Evolutionary conservation across 2,329 filamentous ascomycete genomes (phyloP).

Genomic region (Beauveria asiatica): DNA sequence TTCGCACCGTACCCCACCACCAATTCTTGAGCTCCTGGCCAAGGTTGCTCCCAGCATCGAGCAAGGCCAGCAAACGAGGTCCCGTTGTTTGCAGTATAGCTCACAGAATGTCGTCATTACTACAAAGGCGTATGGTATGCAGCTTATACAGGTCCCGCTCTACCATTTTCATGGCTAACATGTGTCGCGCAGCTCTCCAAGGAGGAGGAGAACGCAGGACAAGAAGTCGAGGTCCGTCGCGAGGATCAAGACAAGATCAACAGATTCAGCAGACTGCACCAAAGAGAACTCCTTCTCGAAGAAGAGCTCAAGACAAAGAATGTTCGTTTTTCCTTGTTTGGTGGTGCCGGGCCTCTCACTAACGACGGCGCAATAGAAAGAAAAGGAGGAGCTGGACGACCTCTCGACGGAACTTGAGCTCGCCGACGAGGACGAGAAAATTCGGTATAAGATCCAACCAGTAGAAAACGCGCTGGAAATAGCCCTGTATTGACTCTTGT

Average conservation of each 20-base stretch:
- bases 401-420: conserved; percentile 85
- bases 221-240: conserved; percentile 87
- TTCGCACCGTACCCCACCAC: conserved; percentile 10
- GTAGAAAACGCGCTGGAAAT: background rate
- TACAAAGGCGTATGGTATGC: conserved; percentile 54
- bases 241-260: conserved; percentile 99
- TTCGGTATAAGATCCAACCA: conserved; percentile 58
- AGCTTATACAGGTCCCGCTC: background rate
- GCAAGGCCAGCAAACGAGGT: background rate
- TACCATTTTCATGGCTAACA: conserved; percentile 11
- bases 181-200: conserved; percentile 63
- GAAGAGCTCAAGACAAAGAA: conserved; percentile 74
- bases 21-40: conserved; percentile 3
- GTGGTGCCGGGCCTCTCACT: conserved; percentile 16
- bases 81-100: background rate
- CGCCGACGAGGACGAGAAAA: conserved; percentile 86
- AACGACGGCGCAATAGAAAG: conserved; percentile 55
- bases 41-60: background rate
- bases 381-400: conserved; percentile 96
- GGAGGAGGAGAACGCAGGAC: conserved; percentile 76
- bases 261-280: conserved; percentile 88
- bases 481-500: background rate
- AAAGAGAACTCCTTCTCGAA: conserved; percentile 69
- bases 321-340: conserved; percentile 32
- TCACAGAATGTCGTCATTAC: conserved; percentile 33